Evolutionary conservation across 2,329 filamentous ascomycete species (phyloP).

Genomic region (Stromatinia cepivora): DNA sequence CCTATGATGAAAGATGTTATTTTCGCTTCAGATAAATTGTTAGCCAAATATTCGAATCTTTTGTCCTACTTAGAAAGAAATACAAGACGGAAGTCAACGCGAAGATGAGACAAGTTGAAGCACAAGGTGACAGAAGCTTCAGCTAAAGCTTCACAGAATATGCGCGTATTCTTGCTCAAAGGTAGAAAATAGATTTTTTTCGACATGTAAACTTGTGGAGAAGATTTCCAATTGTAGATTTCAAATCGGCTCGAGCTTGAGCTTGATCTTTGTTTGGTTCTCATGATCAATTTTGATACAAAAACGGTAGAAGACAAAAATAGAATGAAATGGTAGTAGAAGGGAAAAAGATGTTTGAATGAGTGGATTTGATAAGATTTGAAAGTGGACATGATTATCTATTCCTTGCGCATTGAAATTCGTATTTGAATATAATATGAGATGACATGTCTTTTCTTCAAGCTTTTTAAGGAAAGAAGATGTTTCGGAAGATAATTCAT

Average conservation of each 20-base stretch:
- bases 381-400: background rate
- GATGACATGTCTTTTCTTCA: conserved; percentile 3
- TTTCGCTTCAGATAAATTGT: conserved; percentile 37
- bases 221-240: conserved; percentile 1
- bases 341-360: background rate
- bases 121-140: conserved; percentile 39
- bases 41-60: conserved; percentile 31
- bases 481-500: background rate
- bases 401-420: background rate
- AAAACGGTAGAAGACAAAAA: background rate
- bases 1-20: conserved; percentile 31
- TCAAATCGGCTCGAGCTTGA: background rate
- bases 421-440: conserved; percentile 2
- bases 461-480: background rate
- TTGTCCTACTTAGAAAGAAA: conserved; percentile 16
- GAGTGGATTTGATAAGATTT: background rate
- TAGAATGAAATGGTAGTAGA: background rate
- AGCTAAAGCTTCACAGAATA: conserved; percentile 24
- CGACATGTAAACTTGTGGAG: background rate
- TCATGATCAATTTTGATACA: background rate
- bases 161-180: conserved; percentile 8
- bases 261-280: conserved; percentile 1
- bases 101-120: conserved; percentile 36
- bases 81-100: conserved; percentile 27
- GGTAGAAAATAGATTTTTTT: background rate